Conservation (phyloP, 2,329 filamentous ascomycete genomes). For the Ascochyta viciae-villosae region DNA sequence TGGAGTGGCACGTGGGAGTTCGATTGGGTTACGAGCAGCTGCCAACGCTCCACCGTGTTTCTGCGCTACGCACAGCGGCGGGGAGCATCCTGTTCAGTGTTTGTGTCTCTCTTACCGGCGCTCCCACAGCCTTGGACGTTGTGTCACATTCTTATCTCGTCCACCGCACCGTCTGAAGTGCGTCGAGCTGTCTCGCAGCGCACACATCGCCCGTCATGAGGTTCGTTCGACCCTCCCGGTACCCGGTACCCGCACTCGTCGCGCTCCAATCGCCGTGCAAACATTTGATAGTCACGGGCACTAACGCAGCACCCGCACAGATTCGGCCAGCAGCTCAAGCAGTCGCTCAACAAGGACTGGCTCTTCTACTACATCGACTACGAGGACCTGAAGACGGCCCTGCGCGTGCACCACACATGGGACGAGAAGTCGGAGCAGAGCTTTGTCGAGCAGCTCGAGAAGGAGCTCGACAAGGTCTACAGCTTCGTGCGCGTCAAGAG, state of each 20-base stretch:
- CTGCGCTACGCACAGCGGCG: constrained; percentile 14
- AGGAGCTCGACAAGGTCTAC: constrained; percentile 95
- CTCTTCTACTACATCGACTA: constrained; percentile 99
- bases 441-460: constrained; percentile 87
- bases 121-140: constrained; percentile 12
- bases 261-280: constrained; percentile 24
- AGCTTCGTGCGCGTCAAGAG: constrained; percentile 97
- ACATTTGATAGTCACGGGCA: constrained; percentile 29
- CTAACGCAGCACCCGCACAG: constrained; percentile 50
- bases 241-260: constrained; percentile 9
- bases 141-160: constrained; percentile 14
- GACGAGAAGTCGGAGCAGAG: constrained; percentile 87
- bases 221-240: constrained; percentile 21
- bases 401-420: constrained; percentile 83
- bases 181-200: constrained; percentile 6
- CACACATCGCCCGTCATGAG: constrained; percentile 34
- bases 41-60: constrained; percentile 21
- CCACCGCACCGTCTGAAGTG: constrained; percentile 13
- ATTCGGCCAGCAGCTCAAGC: constrained; percentile 96
- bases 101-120: constrained; percentile 12
- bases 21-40: constrained; percentile 26
- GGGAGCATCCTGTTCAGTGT: constrained; percentile 10
- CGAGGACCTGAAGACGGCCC: constrained; percentile 85
- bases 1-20: constrained; percentile 24
- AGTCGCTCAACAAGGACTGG: constrained; percentile 95